Base-by-base conservation (phyloP, 2,329 filamentous ascomycete genomes). In the Colletotrichum tamarilloi region DNA sequence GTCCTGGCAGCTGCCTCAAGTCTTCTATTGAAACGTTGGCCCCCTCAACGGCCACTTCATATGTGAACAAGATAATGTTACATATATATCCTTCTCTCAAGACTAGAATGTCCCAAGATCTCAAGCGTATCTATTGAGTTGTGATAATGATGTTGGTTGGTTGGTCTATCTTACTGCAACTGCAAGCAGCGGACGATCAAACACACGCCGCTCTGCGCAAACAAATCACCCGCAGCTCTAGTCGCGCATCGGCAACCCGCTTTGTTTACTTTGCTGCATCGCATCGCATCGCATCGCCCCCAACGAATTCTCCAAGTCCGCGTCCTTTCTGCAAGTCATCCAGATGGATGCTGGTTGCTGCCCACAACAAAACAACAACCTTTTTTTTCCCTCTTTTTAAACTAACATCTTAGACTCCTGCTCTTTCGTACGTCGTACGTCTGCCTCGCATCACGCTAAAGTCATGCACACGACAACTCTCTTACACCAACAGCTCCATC, bases 201-300 rank as follows among this genome's bases (percentile, higher is more conserved):
- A 63, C 60, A 63, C 19, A 52, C 38, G 63, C 55, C 49, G 63
- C n/a, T n/a, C 26, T 52, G 52, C 56, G 53, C 53, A 58, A 66
- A 70, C 67, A 53, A 38, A 46, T 59, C 62, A 66, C 67, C 62
- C 53, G 67, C 67, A 58, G 42, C 38, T 62, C 59, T 62, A 46
- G 42, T 22, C 38, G 65, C 64, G 57, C 68, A 62, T 68, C 65
- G 59, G 24, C 42, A 52, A 52, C 30, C 26, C 11, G 65, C 49
- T 69, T 68, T 69, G 59, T 72, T 72, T 72, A 69, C 67, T 64
- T 69, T 64, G 32, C 62, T 64, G 46, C 62, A 30, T 52, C 12
- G 30, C 63, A 72, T 26, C 19, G 30, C 68, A 26, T 69, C 22
- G 67, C 52, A 55, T 30, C 57, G 30, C 57, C 22, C 64, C 8